Evolutionary conservation across 345 rosid species (phyloP).

Genomic region (Acer campestre): DNA sequence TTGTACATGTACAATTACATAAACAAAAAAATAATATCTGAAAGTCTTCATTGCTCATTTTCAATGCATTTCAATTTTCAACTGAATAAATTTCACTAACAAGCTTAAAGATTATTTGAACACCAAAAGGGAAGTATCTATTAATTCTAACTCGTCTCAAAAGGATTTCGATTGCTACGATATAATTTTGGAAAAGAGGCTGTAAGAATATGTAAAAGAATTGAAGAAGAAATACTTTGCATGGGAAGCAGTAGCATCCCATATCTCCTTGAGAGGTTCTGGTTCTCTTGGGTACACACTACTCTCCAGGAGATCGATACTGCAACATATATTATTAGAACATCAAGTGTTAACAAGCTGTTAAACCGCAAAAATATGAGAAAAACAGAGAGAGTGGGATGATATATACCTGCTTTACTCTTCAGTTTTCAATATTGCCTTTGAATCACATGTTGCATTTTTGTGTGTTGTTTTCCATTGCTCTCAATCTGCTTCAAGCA

Average conservation of each 20-base stretch:
- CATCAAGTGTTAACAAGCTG: not conserved
- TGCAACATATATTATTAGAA: conserved; percentile 24
- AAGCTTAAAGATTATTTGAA: not conserved
- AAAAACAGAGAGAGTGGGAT: not conserved
- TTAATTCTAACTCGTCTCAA: not conserved
- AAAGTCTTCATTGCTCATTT: too few species aligned
- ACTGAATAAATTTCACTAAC: too few species aligned
- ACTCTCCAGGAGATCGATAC: conserved; percentile 70
- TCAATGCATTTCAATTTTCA: not conserved
- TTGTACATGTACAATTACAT: too few species aligned
- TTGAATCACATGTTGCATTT: conserved; percentile 13
- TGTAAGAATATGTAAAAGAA: not conserved
- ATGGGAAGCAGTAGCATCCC: conserved; percentile 51
- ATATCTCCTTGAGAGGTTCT: conserved; percentile 62
- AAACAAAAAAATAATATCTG: too few species aligned
- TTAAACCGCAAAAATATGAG: too few species aligned
- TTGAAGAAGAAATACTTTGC: conserved; percentile 34
- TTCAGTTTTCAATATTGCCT: conserved; percentile 50
- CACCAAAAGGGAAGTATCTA: not conserved
- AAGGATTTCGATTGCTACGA: not conserved
- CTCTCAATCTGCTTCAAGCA: conserved; percentile 4
- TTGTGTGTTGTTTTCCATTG: conserved; percentile 33
- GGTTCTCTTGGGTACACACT: conserved; percentile 76
- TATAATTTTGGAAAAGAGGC: not conserved
- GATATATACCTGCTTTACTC: conserved; percentile 51